Percentiles rank a stretch among this genome's conserved stretches.
Evolutionary conservation across 106 monocot genomes (phyloP).

Genomic region (Dactylorhiza incarnata): DNA sequence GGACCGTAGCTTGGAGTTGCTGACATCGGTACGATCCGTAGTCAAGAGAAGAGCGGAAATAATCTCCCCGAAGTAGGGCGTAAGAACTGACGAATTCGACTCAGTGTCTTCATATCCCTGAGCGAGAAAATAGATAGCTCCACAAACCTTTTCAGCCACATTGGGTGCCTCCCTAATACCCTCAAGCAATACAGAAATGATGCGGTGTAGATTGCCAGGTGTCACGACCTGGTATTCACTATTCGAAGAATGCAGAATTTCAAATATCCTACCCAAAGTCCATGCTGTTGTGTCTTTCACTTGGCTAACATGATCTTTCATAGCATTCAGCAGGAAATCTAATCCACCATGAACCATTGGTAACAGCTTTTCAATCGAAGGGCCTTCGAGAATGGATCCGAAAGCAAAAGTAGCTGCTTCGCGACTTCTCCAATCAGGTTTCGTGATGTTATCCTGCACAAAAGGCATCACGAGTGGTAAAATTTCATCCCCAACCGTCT

Average conservation of each 20-base stretch:
- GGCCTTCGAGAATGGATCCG: constrained; percentile 27
- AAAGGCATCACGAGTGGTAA: constrained; percentile 25
- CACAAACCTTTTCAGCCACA: constrained; percentile 25
- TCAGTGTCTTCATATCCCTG: constrained; percentile 21
- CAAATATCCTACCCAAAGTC: constrained; percentile 29
- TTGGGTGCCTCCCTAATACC: constrained; percentile 17
- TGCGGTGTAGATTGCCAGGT: constrained; percentile 7
- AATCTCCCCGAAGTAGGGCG: constrained; percentile 16
- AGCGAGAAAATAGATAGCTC: constrained; percentile 20
- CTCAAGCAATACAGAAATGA: constrained; percentile 19
- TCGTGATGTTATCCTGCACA: constrained; percentile 17
- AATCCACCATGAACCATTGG: constrained; percentile 20
- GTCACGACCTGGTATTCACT: constrained; percentile 13
- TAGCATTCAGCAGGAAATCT: constrained; percentile 18
- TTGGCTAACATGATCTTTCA: constrained; percentile 23
- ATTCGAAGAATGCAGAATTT: constrained; percentile 18
- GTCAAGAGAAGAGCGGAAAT: constrained; percentile 17
- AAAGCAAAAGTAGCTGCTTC: constrained; percentile 28
- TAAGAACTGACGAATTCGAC: constrained; percentile 6
- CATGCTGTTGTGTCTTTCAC: constrained; percentile 28
- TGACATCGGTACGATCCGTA: constrained; percentile 11
- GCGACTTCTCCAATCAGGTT: constrained; percentile 20
- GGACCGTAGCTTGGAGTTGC: constrained; percentile 8
- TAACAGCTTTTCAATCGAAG: constrained; percentile 16
- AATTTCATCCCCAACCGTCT: constrained; percentile 19